Percentiles rank a stretch among this genome's conserved stretches.
phyloP scores from a whole-genome alignment of 331 rosid genomes.

The Quercus tomentella region DNA sequence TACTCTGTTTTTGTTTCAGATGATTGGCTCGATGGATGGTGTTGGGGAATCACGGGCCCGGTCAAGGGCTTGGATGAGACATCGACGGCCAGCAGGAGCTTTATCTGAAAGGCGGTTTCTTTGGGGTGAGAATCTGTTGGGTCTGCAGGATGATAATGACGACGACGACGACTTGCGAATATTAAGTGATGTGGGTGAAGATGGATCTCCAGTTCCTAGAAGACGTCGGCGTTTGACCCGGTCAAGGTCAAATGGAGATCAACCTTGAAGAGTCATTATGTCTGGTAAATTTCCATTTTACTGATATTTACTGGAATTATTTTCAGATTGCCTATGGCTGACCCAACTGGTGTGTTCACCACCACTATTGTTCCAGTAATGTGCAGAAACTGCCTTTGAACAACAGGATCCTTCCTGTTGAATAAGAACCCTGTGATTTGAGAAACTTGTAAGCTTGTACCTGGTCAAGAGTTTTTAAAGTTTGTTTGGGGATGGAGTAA shows the following conservation, averaged over 20 bases:
- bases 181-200: slow-evolving; percentile 41
- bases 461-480: neutral
- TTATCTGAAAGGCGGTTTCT: slow-evolving; percentile 59
- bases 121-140: slow-evolving; percentile 86
- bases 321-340: slow-evolving; percentile 24
- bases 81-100: slow-evolving; percentile 48
- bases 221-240: slow-evolving; percentile 68
- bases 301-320: slow-evolving; percentile 24
- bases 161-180: slow-evolving; percentile 38
- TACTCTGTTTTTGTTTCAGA: slow-evolving; percentile 68
- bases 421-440: neutral
- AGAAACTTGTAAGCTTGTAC: slow-evolving; percentile 1
- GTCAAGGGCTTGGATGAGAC: slow-evolving; percentile 72
- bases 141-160: slow-evolving; percentile 43
- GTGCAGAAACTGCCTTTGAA: slow-evolving; percentile 17
- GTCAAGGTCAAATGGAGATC: slow-evolving; percentile 67
- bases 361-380: slow-evolving; percentile 37
- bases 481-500: neutral
- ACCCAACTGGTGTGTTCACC: slow-evolving; percentile 36
- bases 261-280: slow-evolving; percentile 31
- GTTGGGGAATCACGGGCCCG: slow-evolving; percentile 64
- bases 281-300: slow-evolving; percentile 49
- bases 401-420: neutral
- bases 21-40: slow-evolving; percentile 69
- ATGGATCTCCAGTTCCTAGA: slow-evolving; percentile 60